These are phyloP conservation scores for Boletus pseudo-olivaceus DNA, from an alignment of 768 basidiomycete genomes.

Conservation along the genomic window DNA sequence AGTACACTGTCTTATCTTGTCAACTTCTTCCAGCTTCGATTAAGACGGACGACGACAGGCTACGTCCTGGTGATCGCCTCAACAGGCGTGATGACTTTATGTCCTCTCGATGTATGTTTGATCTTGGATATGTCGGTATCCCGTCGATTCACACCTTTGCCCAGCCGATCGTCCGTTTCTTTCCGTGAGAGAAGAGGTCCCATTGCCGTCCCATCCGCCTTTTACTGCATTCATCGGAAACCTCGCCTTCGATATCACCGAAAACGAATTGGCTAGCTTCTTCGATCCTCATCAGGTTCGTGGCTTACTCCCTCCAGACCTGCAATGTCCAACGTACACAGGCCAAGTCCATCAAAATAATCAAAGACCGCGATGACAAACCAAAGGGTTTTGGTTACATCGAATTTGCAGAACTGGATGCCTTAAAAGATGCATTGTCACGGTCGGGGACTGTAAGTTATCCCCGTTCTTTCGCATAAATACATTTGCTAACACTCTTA, in stretches of 20 bases:
- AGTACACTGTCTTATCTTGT: slow-evolving; percentile 8
- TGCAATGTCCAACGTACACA: slow-evolving; percentile 25
- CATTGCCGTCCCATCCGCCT: slow-evolving; percentile 92
- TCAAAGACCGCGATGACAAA: slow-evolving; percentile 88
- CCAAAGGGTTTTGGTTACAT: slow-evolving; percentile 98
- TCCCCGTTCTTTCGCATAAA: background rate
- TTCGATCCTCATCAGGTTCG: slow-evolving; percentile 65
- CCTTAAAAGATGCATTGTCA: slow-evolving; percentile 76
- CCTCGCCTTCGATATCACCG: slow-evolving; percentile 87
- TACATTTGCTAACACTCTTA: background rate
- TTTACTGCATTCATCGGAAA: slow-evolving; percentile 98
- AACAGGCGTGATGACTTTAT: slow-evolving; percentile 62
- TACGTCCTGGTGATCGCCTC: slow-evolving; percentile 51
- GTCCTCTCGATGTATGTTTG: slow-evolving; percentile 54
- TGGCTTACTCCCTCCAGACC: background rate
- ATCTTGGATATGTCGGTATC: slow-evolving; percentile 1
- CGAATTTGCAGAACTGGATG: slow-evolving; percentile 86
- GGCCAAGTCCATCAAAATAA: slow-evolving; percentile 88
- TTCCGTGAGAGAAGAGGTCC: slow-evolving; percentile 82
- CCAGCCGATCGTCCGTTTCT: slow-evolving; percentile 54
- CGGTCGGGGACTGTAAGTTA: slow-evolving; percentile 65
- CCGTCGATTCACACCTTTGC: slow-evolving; percentile 11
- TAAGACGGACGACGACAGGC: slow-evolving; percentile 63
- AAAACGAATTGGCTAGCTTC: slow-evolving; percentile 76
- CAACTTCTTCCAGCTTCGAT: slow-evolving; percentile 52